These are phyloP conservation scores for Begonia loranthoides DNA, from an alignment of 306 rosid genomes.

Conservation along the genomic window DNA sequence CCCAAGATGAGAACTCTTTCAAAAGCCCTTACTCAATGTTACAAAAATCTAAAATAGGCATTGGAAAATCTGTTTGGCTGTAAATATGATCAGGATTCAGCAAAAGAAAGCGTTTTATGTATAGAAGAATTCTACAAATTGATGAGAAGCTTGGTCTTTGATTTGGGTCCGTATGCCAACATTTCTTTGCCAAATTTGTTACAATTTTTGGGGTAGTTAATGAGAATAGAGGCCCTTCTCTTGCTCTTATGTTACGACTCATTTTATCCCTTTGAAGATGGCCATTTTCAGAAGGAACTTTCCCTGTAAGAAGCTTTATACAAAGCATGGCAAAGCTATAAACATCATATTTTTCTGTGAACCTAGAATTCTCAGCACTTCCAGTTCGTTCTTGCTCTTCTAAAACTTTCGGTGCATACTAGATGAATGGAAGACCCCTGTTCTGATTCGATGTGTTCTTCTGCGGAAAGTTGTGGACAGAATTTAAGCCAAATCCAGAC, in stretches of 20 bases:
- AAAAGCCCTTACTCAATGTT: conserved; percentile 47
- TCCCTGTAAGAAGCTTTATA: conserved; percentile 79
- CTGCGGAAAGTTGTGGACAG: conserved; percentile 21
- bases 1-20: conserved; percentile 57
- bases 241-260: conserved; percentile 81
- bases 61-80: conserved; percentile 41
- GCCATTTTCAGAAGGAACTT: conserved; percentile 86
- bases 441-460: conserved; percentile 43
- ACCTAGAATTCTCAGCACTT: conserved; percentile 23
- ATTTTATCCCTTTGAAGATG: conserved; percentile 89
- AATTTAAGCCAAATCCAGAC: conserved; percentile 50
- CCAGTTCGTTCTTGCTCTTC: conserved; percentile 64
- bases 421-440: conserved; percentile 45
- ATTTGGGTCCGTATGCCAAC: conserved; percentile 72
- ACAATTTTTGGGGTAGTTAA: conserved; percentile 46
- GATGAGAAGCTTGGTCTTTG: conserved; percentile 80
- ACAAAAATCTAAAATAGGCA: conserved; percentile 52
- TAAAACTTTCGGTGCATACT: conserved; percentile 84
- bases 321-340: conserved; percentile 94
- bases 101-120: conserved; percentile 39
- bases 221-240: conserved; percentile 83
- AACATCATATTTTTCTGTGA: conserved; percentile 66
- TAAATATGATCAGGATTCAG: conserved; percentile 49
- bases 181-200: conserved; percentile 64
- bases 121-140: conserved; percentile 70